Conservation (phyloP, 768 basidiomycete species). For the Suillus clintonianus region DNA sequence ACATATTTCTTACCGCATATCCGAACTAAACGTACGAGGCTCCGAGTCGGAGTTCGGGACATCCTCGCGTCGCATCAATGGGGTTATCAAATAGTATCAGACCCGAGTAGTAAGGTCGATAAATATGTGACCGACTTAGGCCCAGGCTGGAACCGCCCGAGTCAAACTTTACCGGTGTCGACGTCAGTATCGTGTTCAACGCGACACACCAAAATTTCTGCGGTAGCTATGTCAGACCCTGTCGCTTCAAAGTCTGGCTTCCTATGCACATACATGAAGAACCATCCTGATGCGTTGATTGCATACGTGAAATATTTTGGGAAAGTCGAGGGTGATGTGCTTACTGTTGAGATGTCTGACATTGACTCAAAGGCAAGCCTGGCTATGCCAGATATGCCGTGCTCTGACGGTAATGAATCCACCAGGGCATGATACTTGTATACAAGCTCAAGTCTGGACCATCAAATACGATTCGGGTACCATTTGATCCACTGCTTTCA, state of each 20-base stretch:
- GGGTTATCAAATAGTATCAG: too few species aligned
- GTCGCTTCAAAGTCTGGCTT: conserved; percentile 53
- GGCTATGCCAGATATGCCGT: too few species aligned
- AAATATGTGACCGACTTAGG: neutral
- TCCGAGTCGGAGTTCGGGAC: too few species aligned
- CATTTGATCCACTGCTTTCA: conserved; percentile 68
- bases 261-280: conserved; percentile 67
- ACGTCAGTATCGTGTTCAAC: neutral
- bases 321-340: conserved; percentile 54
- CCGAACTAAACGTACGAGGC: too few species aligned
- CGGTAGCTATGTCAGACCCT: conserved; percentile 57
- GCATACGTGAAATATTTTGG: conserved; percentile 50
- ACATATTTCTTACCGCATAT: too few species aligned
- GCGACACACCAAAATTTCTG: too few species aligned
- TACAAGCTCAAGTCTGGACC: conserved; percentile 56
- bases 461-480: conserved; percentile 49
- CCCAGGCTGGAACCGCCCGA: neutral
- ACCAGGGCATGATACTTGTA: conserved; percentile 68
- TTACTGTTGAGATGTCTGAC: conserved; percentile 67
- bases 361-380: conserved; percentile 63
- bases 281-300: conserved; percentile 71
- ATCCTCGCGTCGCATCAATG: too few species aligned
- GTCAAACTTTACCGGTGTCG: neutral
- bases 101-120: neutral
- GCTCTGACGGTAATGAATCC: neutral